phyloP scores from a whole-genome alignment of 2,329 filamentous ascomycete species.

The Chalara sp. region DNA sequence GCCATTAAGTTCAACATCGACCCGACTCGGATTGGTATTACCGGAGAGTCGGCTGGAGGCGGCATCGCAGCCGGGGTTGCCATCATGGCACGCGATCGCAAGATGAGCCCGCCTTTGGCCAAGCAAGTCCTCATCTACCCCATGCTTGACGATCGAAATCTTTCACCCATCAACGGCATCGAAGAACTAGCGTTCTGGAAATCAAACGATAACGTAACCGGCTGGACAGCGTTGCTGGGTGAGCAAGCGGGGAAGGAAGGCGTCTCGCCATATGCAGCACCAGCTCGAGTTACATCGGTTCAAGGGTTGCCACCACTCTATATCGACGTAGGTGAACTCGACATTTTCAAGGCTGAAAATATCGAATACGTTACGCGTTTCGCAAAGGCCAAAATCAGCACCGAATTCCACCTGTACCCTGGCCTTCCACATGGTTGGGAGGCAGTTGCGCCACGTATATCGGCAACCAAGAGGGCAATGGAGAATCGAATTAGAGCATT shows the following conservation, averaged over 20 bases:
- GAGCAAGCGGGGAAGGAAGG: not conserved
- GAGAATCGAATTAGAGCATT: not conserved
- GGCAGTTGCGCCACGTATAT: not conserved
- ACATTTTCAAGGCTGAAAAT: not conserved
- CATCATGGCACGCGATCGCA: conserved; percentile 37
- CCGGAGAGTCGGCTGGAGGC: conserved; percentile 51
- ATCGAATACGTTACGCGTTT: not conserved
- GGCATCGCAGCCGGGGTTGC: conserved; percentile 48
- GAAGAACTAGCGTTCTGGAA: not conserved
- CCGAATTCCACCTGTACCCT: not conserved
- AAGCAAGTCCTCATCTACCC: conserved; percentile 33
- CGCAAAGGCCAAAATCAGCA: not conserved
- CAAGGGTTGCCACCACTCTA: not conserved
- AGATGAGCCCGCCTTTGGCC: conserved; percentile 28
- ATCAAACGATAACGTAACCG: not conserved
- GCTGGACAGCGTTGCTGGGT: not conserved
- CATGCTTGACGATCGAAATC: conserved; percentile 22
- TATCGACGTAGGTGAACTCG: not conserved
- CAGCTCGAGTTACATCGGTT: not conserved
- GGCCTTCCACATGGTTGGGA: not conserved
- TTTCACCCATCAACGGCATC: not conserved
- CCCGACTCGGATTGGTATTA: conserved; percentile 42
- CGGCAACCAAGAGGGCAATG: not conserved
- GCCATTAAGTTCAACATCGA: conserved; percentile 33
- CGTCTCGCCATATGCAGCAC: not conserved